phyloP scores from a whole-genome alignment of 805 yeast species.

The Lipomyces spencermartinsiae region DNA sequence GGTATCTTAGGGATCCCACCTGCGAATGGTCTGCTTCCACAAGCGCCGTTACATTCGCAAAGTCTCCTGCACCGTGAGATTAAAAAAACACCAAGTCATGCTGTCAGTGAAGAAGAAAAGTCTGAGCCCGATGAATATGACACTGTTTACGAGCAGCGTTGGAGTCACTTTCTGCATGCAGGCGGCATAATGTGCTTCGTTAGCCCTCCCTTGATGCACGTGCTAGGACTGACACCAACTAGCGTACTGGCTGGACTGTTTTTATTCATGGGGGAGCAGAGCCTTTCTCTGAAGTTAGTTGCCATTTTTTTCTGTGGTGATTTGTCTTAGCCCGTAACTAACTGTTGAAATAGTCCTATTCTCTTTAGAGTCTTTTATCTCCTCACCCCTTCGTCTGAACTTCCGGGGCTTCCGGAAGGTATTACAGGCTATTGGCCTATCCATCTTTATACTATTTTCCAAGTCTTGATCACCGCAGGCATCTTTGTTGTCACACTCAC shows the following conservation, averaged over 20 bases:
- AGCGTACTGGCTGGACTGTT: constrained; percentile 2
- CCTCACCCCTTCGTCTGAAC: neutral
- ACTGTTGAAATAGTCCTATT: constrained; percentile 1
- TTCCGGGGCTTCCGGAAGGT: neutral
- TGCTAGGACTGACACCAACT: constrained; percentile 6
- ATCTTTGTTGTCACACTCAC: neutral
- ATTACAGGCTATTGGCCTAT: neutral
- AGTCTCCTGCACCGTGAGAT: neutral
- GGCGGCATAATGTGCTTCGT: neutral
- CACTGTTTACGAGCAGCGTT: constrained; percentile 5
- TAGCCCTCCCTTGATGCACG: constrained; percentile 1
- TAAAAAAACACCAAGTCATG: neutral
- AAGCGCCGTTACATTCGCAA: neutral
- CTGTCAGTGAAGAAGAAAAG: neutral
- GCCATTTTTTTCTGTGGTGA: neutral
- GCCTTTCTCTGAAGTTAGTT: neutral
- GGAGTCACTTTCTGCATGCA: neutral
- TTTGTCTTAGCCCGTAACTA: neutral
- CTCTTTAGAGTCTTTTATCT: neutral
- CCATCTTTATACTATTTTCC: constrained; percentile 4
- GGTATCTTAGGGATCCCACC: constrained; percentile 6
- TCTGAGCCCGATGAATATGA: neutral
- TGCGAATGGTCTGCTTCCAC: constrained; percentile 5
- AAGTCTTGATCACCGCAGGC: neutral
- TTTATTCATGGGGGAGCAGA: constrained; percentile 2